Conservation (phyloP, 192 early-diverging fungal genomes). For the Coemansia sp. region DNA sequence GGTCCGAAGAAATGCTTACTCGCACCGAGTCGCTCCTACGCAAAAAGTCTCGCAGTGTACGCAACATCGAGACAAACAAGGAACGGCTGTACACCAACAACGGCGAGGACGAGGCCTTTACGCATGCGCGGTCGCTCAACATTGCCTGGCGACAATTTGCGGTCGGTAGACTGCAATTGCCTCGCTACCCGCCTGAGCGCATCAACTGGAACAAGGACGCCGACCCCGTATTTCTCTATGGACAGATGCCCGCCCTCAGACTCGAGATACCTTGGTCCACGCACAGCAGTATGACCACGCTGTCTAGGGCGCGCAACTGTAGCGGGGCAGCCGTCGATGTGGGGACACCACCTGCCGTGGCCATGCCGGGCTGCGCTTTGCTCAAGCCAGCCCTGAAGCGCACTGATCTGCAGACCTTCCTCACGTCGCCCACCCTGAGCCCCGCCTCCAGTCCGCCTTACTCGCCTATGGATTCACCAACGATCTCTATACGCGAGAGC, state of each 20-base stretch:
- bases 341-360: neutral
- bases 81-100: slow-evolving; percentile 17
- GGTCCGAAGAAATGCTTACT: slow-evolving; percentile 41
- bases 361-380: slow-evolving; percentile 7
- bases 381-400: slow-evolving; percentile 51
- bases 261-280: slow-evolving; percentile 45
- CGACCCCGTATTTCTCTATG: slow-evolving; percentile 55
- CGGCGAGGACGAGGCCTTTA: slow-evolving; percentile 41
- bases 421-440: slow-evolving; percentile 52
- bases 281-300: slow-evolving; percentile 18
- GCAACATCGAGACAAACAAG: slow-evolving; percentile 5
- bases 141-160: slow-evolving; percentile 55
- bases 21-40: slow-evolving; percentile 46
- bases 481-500: slow-evolving; percentile 48
- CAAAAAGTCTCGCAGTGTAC: slow-evolving; percentile 25
- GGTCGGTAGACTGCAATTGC: slow-evolving; percentile 40
- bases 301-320: neutral
- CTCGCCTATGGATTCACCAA: slow-evolving; percentile 41
- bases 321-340: neutral
- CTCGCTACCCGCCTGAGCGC: slow-evolving; percentile 48
- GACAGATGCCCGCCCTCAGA: slow-evolving; percentile 45
- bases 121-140: slow-evolving; percentile 47
- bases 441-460: slow-evolving; percentile 39
- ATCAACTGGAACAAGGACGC: slow-evolving; percentile 60
- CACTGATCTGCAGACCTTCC: slow-evolving; percentile 50